Percentiles rank a stretch among this genome's conserved stretches.
phyloP scores from a whole-genome alignment of 306 rosid species.

The Prinsepia uniflora region DNA sequence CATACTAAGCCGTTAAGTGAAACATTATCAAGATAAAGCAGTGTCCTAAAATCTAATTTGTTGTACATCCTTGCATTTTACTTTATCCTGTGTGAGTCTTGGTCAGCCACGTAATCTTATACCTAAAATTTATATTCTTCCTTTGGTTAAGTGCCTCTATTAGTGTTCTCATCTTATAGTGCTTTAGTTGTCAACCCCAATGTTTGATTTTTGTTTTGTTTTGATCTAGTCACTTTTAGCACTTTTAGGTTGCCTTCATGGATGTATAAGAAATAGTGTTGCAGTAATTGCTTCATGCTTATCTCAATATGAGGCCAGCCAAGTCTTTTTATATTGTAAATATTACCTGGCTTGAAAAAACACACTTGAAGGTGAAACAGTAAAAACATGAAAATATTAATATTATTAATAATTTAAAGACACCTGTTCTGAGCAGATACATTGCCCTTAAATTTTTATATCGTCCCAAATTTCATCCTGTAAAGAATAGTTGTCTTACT shows the following conservation, averaged over 20 bases:
- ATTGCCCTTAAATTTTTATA: not conserved
- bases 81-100: not conserved
- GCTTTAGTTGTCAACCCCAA: not conserved
- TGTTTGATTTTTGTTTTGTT: not conserved
- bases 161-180: not conserved
- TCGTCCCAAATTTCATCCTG: not conserved
- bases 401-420: too few relatives aligned
- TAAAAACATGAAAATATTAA: too few relatives aligned
- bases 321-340: too few relatives aligned
- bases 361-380: too few relatives aligned
- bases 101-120: not conserved
- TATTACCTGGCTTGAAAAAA: too few relatives aligned
- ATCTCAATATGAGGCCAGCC: too few relatives aligned
- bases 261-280: not conserved
- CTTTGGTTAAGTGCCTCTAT: not conserved
- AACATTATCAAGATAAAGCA: not conserved
- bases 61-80: slow-evolving; percentile 2
- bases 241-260: too few relatives aligned
- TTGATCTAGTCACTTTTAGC: not conserved
- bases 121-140: not conserved
- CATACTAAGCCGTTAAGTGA: not conserved
- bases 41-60: not conserved
- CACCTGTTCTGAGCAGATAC: not conserved
- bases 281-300: too few relatives aligned
- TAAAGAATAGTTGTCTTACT: not conserved